phyloP scores from a whole-genome alignment of 768 basidiomycete species.

The Suillus fuscotomentosus region DNA sequence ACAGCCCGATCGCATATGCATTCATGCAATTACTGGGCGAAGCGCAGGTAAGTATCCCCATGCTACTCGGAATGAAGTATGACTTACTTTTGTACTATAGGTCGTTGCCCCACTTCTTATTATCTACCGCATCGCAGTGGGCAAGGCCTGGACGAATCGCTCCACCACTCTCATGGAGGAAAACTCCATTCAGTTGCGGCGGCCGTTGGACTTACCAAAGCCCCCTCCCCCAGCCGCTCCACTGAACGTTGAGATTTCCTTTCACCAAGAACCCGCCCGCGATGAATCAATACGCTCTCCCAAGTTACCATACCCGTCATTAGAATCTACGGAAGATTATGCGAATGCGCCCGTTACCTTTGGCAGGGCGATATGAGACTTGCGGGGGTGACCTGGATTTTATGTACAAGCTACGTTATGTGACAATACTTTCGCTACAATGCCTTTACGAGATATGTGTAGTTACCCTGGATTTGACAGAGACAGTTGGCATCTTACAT shows the following conservation, averaged over 20 bases:
- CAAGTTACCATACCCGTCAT: not conserved
- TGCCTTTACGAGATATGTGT: not conserved
- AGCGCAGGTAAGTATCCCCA: conserved; percentile 20
- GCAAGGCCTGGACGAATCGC: conserved; percentile 39
- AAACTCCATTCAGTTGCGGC: conserved; percentile 12
- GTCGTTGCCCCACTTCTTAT: conserved; percentile 48
- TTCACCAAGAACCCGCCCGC: not conserved
- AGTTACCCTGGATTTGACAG: not conserved
- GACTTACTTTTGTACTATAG: conserved; percentile 22
- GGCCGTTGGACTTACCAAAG: conserved; percentile 1
- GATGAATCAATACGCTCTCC: not conserved
- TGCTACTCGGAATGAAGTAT: not conserved
- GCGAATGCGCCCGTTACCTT: not conserved
- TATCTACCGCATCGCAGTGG: conserved; percentile 46
- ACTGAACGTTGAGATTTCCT: not conserved
- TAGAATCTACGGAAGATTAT: not conserved
- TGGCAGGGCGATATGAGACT: not conserved
- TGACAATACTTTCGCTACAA: not conserved
- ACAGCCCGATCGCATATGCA: conserved; percentile 24
- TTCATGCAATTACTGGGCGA: conserved; percentile 32
- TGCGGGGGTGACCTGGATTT: not conserved
- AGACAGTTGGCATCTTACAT: not conserved
- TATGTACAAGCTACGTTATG: not conserved
- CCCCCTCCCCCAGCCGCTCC: not conserved
- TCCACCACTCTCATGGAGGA: conserved; percentile 11